Conservation (phyloP, 2,329 filamentous ascomycete genomes). For the Aureobasidium sp. region DNA sequence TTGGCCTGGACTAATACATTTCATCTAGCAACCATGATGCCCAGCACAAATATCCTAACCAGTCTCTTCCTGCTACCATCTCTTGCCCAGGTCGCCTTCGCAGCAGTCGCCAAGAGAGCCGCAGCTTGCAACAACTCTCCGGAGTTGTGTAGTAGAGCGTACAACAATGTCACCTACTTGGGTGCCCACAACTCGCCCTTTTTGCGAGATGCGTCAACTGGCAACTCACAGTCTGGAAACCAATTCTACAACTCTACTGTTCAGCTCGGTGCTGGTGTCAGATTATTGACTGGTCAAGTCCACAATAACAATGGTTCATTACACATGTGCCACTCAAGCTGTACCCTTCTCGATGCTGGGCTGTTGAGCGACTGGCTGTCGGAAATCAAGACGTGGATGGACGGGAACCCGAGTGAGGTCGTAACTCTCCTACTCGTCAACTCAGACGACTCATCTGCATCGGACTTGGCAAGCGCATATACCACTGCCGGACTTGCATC, state of each 20-base stretch:
- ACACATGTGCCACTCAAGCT: conserved; percentile 62
- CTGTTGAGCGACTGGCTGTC: conserved; percentile 54
- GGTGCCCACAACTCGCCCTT: conserved; percentile 70
- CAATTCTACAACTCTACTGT: conserved; percentile 65
- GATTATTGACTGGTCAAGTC: conserved; percentile 63
- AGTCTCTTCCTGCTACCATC: conserved; percentile 9
- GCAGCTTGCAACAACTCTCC: conserved; percentile 69
- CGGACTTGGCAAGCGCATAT: conserved; percentile 48
- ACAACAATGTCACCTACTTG: conserved; percentile 69
- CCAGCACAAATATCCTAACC: conserved; percentile 1
- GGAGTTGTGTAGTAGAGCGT: conserved; percentile 58
- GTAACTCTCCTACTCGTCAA: conserved; percentile 68
- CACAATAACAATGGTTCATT: conserved; percentile 42
- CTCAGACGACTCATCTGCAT: conserved; percentile 48
- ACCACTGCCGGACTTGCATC: conserved; percentile 50
- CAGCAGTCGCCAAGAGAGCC: conserved; percentile 8
- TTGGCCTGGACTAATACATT: not conserved
- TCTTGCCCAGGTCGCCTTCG: not conserved
- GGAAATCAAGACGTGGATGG: conserved; percentile 59
- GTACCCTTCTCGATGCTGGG: conserved; percentile 60
- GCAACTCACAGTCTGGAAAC: conserved; percentile 57
- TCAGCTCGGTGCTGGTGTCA: conserved; percentile 61
- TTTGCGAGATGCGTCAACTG: conserved; percentile 53
- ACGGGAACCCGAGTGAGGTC: conserved; percentile 61
- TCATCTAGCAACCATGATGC: not conserved